Evolutionary conservation across 495 filamentous ascomycete species (phyloP), one percentile per base, ranked within the genome.

Genomic region (Penicillium silybi): DNA sequence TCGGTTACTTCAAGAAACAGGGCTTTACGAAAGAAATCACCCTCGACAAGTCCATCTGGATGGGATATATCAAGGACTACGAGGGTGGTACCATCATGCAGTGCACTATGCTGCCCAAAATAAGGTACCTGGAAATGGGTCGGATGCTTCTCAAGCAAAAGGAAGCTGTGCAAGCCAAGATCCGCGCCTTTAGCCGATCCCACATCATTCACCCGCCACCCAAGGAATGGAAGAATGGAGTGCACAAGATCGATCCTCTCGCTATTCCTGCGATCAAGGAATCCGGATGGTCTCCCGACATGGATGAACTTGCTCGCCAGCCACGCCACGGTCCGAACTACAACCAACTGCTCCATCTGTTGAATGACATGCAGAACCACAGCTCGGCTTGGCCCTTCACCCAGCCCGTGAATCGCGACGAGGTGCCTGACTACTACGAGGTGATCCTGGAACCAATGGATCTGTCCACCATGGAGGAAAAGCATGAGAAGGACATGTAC

Each of bases 41-140:
- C 0, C 82, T 98, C 1, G 89, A 92, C 40, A 87, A 83, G 62
- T 81, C 85, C 7, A 85, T 89, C 16, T 98, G 93, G 93, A 98
- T 97, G 95, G 93, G 93, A 25, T 98, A 97, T 64, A 98, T 98
- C 68, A 98, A 98, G 70, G 93, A 98, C 69, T 98, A 98, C 69
- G 93, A 98, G 72, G 93, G 93, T 25, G 93, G 93, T 39, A 98
- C 93, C 0, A 96, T 98, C 57, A 98, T 98, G 93, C 93, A 98
- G 71, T 98, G 93, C 68, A 87, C 87, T 41, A 97, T 98, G 93
- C 80, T 98, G 23, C 93, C 93, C 3, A 86, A 84, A 53, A 92
- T 97, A 48, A 88, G 95, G 46, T 98, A 97, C 68, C 83, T 98
- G 1, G 93, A 98, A 69, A 78, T 83, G 63, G 85, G 87, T n/a